These are phyloP conservation scores for Asterophora lycoperdoides DNA, from an alignment of 768 basidiomycete species.

Conservation along the genomic window DNA sequence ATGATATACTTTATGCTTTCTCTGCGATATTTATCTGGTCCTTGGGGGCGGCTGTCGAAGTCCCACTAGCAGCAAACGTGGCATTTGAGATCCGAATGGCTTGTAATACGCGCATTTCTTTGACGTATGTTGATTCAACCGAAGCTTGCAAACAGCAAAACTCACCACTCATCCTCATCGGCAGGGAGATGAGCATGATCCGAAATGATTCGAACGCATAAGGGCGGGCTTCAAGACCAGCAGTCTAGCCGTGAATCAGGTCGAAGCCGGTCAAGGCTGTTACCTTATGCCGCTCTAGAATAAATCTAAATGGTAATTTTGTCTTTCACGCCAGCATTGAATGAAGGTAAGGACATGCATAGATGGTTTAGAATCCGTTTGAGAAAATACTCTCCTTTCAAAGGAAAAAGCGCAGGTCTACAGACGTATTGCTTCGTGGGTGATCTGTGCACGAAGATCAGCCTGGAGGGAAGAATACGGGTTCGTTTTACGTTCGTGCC, in stretches of 20 bases:
- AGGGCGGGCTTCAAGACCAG: background rate
- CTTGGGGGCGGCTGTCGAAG: too few relatives aligned
- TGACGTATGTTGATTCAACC: slow-evolving; percentile 5
- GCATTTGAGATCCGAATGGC: background rate
- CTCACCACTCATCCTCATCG: slow-evolving; percentile 1
- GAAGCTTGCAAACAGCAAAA: slow-evolving; percentile 10
- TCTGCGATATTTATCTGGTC: too few relatives aligned
- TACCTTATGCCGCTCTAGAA: too few relatives aligned
- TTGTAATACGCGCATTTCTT: background rate
- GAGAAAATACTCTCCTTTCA: background rate
- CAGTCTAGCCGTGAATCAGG: background rate
- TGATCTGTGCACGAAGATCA: slow-evolving; percentile 11
- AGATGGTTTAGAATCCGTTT: background rate
- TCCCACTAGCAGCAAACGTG: background rate
- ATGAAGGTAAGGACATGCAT: background rate
- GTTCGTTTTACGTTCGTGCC: slow-evolving; percentile 7
- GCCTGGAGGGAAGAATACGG: background rate
- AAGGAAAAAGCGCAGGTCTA: background rate
- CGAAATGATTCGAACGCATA: too few relatives aligned
- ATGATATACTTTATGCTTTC: too few relatives aligned
- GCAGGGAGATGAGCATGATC: background rate
- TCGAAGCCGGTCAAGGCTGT: background rate
- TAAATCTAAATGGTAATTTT: background rate
- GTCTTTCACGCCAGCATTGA: background rate
- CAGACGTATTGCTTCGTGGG: background rate